Base-by-base conservation (phyloP, 176 grass and related monocot species). In the Triticum monococcum region DNA sequence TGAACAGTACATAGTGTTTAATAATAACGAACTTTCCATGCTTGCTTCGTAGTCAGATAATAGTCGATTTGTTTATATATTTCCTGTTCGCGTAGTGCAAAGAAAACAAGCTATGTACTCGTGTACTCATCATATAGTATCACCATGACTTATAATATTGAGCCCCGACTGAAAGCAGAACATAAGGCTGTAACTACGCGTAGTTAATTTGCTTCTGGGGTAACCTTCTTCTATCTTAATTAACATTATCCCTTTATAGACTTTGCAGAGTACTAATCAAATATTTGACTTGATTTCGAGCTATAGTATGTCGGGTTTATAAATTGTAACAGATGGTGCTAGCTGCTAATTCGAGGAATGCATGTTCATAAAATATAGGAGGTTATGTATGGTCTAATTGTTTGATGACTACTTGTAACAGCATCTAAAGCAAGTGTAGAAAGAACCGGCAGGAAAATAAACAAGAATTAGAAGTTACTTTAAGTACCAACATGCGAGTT, bases 401-500 rank as follows among this genome's bases (percentile, higher is more conserved):
- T 89, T 88, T 81, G 62, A 36, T 61, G 68, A 83, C 94, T 83
- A 84, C 81, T 88, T 87, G 87, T 75, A 88, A 94, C 91, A 92
- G 85, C 69, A 79, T 84, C 79, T 79, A 87, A 93, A 92, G 83
- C 79, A 73, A 88, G 75, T 20, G 64, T 80, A 73, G 79, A 85
- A 77, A 85, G 87, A 88, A 87, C 75, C 78, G 61, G 78, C 66
- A 86, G 25, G n/a, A 64, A 79, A 72, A 86, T 91, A 84, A 90
- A 91, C 33, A 73, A 93, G 40, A 85, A 90, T 46, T 84, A 90
- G 75, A 94, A 83, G 85, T 92, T 93, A 90, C 87, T 88, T 91
- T 91, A 92, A 94, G 87, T 84, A 90, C 81, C 87, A 84, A 92
- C 82, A 89, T 90, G 83, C 37, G 88, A 88, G 89, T 86, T 88